Percentiles rank a stretch among this genome's conserved stretches.
Evolutionary conservation across 2,329 filamentous ascomycete species (phyloP).

Genomic region (Lasiodiplodia gonubiensis): DNA sequence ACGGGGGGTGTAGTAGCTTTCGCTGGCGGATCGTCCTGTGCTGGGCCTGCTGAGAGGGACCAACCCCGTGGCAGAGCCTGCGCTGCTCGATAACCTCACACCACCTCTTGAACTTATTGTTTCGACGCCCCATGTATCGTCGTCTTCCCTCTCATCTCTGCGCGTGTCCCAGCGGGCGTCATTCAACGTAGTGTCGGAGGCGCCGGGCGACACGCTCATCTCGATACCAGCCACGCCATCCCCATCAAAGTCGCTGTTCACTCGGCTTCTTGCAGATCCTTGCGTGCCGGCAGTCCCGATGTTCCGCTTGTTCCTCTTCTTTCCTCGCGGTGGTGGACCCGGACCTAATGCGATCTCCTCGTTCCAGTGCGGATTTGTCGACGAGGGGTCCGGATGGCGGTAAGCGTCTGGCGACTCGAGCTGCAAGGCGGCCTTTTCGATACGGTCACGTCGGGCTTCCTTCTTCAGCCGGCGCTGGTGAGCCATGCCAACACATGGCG

Average conservation of each 20-base stretch:
- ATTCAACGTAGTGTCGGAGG: slow-evolving; percentile 42
- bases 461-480: slow-evolving; percentile 73
- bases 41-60: slow-evolving; percentile 39
- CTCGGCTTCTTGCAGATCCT: slow-evolving; percentile 50
- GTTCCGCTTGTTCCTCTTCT: slow-evolving; percentile 64
- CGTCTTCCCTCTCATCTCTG: slow-evolving; percentile 85
- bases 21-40: slow-evolving; percentile 36
- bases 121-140: slow-evolving; percentile 78
- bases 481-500: slow-evolving; percentile 75
- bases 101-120: slow-evolving; percentile 45
- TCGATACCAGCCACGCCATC: slow-evolving; percentile 31
- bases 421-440: slow-evolving; percentile 68
- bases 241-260: slow-evolving; percentile 44
- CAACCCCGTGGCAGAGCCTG: slow-evolving; percentile 41
- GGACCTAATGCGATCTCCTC: slow-evolving; percentile 87
- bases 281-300: slow-evolving; percentile 64
- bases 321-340: slow-evolving; percentile 67
- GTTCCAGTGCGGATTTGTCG: slow-evolving; percentile 86
- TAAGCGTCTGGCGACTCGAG: slow-evolving; percentile 75
- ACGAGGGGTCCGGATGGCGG: slow-evolving; percentile 79
- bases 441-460: slow-evolving; percentile 70
- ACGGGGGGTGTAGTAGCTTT: slow-evolving; percentile 47
- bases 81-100: slow-evolving; percentile 51
- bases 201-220: slow-evolving; percentile 29
- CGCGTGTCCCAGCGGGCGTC: slow-evolving; percentile 73